A percentile compares a stretch with the other conserved stretches of the same genome.
phyloP scores from a whole-genome alignment of 169 alveolate genomes.

The Plasmodium ovale region DNA sequence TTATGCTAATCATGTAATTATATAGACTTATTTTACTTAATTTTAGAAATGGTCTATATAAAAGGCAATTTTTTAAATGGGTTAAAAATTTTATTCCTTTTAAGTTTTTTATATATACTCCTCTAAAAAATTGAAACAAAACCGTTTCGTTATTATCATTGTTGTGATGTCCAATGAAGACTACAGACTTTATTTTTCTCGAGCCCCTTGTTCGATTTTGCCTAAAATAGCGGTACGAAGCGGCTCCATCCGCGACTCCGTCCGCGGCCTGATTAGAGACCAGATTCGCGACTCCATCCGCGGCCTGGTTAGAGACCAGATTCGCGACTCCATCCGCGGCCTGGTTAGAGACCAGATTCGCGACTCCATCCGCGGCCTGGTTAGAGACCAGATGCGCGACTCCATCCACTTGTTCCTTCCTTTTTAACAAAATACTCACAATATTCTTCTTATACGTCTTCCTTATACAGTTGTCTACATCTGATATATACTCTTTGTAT shows the following conservation, averaged over 20 bases:
- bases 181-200: conserved; percentile 7
- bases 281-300: too few relatives aligned
- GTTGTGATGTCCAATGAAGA: conserved; percentile 49
- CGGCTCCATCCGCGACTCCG: too few relatives aligned
- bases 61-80: conserved; percentile 37
- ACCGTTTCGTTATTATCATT: conserved; percentile 68
- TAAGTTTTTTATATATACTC: conserved; percentile 58
- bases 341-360: too few relatives aligned
- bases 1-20: conserved; percentile 19
- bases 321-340: too few relatives aligned
- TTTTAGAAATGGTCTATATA: conserved; percentile 63
- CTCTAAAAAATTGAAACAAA: conserved; percentile 50
- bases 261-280: too few relatives aligned
- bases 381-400: too few relatives aligned
- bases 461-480: conserved; percentile 12
- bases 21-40: conserved; percentile 25
- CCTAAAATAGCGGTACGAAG: too few relatives aligned
- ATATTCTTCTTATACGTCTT: conserved; percentile 12
- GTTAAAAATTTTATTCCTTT: conserved; percentile 38
- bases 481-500: conserved; percentile 12
- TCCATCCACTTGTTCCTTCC: background rate
- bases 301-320: too few relatives aligned
- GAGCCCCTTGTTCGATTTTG: too few relatives aligned
- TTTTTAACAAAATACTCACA: conserved; percentile 4
- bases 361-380: too few relatives aligned